Base-by-base conservation (phyloP, 495 filamentous ascomycete species). In the Podospora didyma region DNA sequence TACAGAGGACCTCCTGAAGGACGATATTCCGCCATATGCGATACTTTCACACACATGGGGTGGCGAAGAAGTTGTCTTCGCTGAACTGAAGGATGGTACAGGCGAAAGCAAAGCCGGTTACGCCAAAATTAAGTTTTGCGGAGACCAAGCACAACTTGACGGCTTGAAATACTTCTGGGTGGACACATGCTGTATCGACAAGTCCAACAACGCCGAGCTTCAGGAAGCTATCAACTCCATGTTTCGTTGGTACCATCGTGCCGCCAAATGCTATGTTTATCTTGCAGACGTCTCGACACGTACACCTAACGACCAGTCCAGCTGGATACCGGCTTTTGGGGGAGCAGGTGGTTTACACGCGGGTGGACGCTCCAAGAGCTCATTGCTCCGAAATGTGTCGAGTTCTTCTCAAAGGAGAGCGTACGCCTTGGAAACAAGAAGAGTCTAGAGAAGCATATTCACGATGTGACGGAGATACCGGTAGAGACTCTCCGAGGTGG, bases 21-120 rank as follows among this genome's bases (percentile, higher is more conserved):
- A 16, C 47, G 28, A 28, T 3, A 23, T 55, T 48, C 53, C 53
- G 14, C 22, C 2, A 37, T n/a, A n/a, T n/a, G n/a, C n/a, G n/a
- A n/a, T n/a, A n/a, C n/a, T n/a, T n/a, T n/a, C n/a, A n/a, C n/a
- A 55, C 44, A 55, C 41, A 3, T 55, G 26, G 42, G 42, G 26
- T 14, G 34, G 7, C 14, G 34, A 7, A 7, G 34, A 37, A 14
- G 7, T 37, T 37, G 10, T 24, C 12, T 54, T 54, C 10, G 7
- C 14, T 11, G 51, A 54, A 12, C 1, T 46, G 22, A 46, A 2
- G 1, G 20, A 46, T 2, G 23, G 20, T 5, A 42, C 37, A 17
- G 37, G 2, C 39, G 19, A 44, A 41, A 22, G 46, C 35, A 54
- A 54, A 35, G 22, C 26, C 11, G 42, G 53, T 14, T 55, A 31